A percentile compares a stretch with the other conserved stretches of the same genome.
Evolutionary conservation across 441 rosid species (phyloP).

Genomic region (Adansonia gregorii): DNA sequence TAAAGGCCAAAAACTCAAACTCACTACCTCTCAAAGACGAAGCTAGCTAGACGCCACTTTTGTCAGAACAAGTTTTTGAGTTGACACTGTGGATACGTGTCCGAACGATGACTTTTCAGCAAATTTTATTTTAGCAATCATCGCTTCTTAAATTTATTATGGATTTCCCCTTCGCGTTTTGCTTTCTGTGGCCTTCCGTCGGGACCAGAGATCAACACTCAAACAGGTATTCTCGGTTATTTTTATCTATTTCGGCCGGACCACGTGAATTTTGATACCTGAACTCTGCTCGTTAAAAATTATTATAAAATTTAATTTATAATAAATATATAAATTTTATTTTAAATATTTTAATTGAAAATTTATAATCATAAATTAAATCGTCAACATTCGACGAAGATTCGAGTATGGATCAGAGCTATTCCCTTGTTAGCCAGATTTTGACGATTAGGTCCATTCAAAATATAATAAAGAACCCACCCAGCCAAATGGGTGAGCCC

Average conservation of each 20-base stretch:
- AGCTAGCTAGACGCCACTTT: not conserved
- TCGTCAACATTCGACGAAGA: too few species aligned
- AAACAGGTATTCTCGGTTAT: too few species aligned
- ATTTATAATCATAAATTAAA: too few species aligned
- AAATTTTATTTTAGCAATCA: not conserved
- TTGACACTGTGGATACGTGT: slow-evolving; percentile 22
- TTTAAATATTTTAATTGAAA: too few species aligned
- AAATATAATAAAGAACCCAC: not conserved
- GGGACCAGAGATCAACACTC: not conserved
- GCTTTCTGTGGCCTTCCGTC: not conserved
- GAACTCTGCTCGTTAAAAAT: too few species aligned
- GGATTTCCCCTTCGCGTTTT: not conserved
- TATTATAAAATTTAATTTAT: too few species aligned
- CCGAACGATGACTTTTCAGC: slow-evolving; percentile 18
- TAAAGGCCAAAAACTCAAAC: not conserved
- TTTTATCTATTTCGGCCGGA: too few species aligned
- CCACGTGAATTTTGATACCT: too few species aligned
- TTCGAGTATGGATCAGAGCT: too few species aligned
- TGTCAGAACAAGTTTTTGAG: not conserved
- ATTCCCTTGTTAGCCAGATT: not conserved
- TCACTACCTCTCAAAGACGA: slow-evolving; percentile 10
- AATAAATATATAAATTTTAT: too few species aligned
- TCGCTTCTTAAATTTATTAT: not conserved
- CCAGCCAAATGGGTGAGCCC: not conserved
- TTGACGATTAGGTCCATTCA: not conserved